Base-by-base conservation (phyloP, 805 yeast genomes). In the Barnettozyma pratensis region DNA sequence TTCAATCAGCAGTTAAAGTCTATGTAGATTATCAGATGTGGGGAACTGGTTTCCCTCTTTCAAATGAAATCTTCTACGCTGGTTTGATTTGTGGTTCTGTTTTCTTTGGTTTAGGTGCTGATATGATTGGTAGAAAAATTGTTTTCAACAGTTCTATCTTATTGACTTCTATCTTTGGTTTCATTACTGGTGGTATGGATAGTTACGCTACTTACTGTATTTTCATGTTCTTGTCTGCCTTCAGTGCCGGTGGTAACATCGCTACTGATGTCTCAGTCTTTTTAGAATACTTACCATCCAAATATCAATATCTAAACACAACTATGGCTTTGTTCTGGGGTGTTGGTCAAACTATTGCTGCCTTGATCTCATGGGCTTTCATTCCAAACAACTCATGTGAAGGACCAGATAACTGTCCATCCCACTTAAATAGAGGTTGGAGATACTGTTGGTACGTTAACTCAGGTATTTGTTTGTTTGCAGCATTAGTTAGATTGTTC, bases 271-370 rank as follows among this genome's bases (percentile, higher is more conserved):
- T 76, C 38, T 66, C 79, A 35, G 74, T 75, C n/a, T 75, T 74
- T 53, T 57, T 76, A 42, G 80, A 76, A 54, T 75, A 68, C 50
- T 61, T 77, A 42, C 82, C 83, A 6, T 65, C 69, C 38, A 74
- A 69, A 45, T 65, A 75, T 54, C 80, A 77, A 54, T 76, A 70
- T 66, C 56, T 77, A 51, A 70, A 73, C 45, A 76, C 81, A 3
- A 62, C 74, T 12, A 70, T 78, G 65, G 76, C 80, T 27, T 63
- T 71, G 41, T 80, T 70, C 72, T 79, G 83, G 83, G 78, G 81
- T 46, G 68, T 79, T 41, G 83, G 83, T 45, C 82, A 77, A 56
- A 72, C 80, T 4, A 67, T 78, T 39, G 75, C 79, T 7, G 66
- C 68, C 40, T 57, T 77, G 39, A 57, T 77, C 38, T 72, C 80